Evolutionary conservation across 306 rosid species (phyloP).

Genomic region (Macrotyloma uniflorum): DNA sequence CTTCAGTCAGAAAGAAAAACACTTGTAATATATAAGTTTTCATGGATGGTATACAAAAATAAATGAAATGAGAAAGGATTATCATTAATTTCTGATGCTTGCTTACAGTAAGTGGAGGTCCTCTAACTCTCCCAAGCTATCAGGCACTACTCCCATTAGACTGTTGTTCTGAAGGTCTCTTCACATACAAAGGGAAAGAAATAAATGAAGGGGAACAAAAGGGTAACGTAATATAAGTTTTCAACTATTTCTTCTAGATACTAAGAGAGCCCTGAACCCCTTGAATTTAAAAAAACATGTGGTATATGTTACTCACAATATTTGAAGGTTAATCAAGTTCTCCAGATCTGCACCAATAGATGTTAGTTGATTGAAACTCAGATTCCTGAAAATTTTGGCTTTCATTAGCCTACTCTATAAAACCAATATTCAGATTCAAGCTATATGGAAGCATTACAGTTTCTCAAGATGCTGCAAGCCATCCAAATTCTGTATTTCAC

Average conservation of each 20-base stretch:
- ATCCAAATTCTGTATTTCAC: constrained; percentile 78
- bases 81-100: neutral
- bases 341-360: constrained; percentile 77
- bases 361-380: constrained; percentile 78
- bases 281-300: neutral
- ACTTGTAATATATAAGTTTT: neutral
- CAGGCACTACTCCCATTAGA: constrained; percentile 76
- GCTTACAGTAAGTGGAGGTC: constrained; percentile 83
- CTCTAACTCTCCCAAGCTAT: constrained; percentile 82
- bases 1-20: constrained; percentile 47
- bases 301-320: constrained; percentile 59
- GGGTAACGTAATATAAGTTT: constrained; percentile 12
- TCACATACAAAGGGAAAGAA: neutral
- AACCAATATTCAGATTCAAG: constrained; percentile 12
- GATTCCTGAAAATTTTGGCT: constrained; percentile 68
- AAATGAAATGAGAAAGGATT: neutral
- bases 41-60: constrained; percentile 6
- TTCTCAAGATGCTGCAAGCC: constrained; percentile 78
- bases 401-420: neutral
- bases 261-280: neutral
- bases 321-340: constrained; percentile 71
- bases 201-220: neutral
- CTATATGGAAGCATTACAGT: constrained; percentile 57
- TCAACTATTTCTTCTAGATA: constrained; percentile 9
- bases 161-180: constrained; percentile 89